These are phyloP conservation scores for Penicillium sumatraense DNA, from an alignment of 2,329 filamentous ascomycete species.

Conservation along the genomic window DNA sequence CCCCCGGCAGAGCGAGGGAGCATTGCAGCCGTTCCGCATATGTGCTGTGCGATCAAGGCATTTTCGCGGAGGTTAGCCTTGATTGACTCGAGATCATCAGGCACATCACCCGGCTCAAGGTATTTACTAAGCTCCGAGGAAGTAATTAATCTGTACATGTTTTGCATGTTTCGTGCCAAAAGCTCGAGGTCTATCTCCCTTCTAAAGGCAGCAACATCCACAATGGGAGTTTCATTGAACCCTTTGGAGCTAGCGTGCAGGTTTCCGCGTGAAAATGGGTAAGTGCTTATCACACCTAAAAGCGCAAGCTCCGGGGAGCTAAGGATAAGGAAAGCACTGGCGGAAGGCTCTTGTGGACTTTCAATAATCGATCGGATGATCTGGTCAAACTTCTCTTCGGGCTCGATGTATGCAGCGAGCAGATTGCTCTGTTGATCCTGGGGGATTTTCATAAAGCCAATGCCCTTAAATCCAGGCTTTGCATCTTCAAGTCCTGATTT, in stretches of 20 bases:
- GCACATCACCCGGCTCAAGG: slow-evolving; percentile 3
- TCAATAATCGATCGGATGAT: slow-evolving; percentile 11
- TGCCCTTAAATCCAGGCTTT: slow-evolving; percentile 12
- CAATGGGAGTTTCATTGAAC: background rate
- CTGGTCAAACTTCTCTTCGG: background rate
- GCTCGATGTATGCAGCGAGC: background rate
- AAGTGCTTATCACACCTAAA: slow-evolving; percentile 11
- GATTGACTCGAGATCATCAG: slow-evolving; percentile 13
- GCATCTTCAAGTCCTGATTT: slow-evolving; percentile 3
- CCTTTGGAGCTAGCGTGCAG: slow-evolving; percentile 12
- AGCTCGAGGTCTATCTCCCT: slow-evolving; percentile 22
- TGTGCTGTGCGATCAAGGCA: slow-evolving; percentile 15
- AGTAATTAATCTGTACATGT: slow-evolving; percentile 1
- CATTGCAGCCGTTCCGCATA: slow-evolving; percentile 33
- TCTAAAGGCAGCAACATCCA: slow-evolving; percentile 11
- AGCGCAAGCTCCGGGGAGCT: slow-evolving; percentile 5
- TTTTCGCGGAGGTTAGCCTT: slow-evolving; percentile 12
- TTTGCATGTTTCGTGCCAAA: slow-evolving; percentile 14
- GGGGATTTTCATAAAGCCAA: slow-evolving; percentile 10
- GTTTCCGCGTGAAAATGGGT: slow-evolving; percentile 20
- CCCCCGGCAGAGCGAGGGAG: slow-evolving; percentile 32
- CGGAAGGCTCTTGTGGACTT: slow-evolving; percentile 15
- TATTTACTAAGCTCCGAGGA: slow-evolving; percentile 1
- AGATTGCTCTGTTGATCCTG: slow-evolving; percentile 8
- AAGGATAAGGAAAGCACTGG: slow-evolving; percentile 2